These are phyloP conservation scores for Pyracantha coccinea DNA, from an alignment of 331 rosid species.

Conservation along the genomic window DNA sequence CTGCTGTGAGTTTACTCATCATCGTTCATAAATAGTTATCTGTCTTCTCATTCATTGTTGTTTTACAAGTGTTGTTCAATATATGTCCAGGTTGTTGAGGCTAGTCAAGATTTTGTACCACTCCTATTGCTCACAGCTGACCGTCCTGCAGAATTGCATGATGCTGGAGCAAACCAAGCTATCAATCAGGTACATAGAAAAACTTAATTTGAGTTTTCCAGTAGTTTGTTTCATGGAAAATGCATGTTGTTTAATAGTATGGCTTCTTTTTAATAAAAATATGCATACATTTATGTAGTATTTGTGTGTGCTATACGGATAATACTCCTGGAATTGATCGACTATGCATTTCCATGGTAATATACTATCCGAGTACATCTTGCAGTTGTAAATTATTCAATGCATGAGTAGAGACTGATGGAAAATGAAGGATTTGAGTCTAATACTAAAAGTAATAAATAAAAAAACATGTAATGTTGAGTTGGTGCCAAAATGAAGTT, in stretches of 20 bases:
- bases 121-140: constrained; percentile 92
- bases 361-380: not conserved
- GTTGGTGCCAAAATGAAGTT: constrained; percentile 1
- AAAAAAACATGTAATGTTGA: not conserved
- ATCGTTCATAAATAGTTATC: not conserved
- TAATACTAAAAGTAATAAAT: not conserved
- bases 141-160: constrained; percentile 87
- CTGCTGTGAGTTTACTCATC: constrained; percentile 68
- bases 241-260: not conserved
- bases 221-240: not conserved
- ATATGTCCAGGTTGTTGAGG: constrained; percentile 78
- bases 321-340: not conserved
- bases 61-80: not conserved
- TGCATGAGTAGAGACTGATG: not conserved
- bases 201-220: not conserved
- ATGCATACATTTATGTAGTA: not conserved
- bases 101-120: constrained; percentile 89
- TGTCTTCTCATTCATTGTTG: not conserved
- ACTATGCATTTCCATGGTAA: not conserved
- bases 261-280: not conserved
- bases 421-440: not conserved
- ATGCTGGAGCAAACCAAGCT: constrained; percentile 88
- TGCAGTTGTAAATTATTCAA: not conserved
- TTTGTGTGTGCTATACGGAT: not conserved
- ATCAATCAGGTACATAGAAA: constrained; percentile 61